Evolutionary conservation across 2,329 filamentous ascomycete genomes (phyloP).

Genomic region (Coniella vitis): DNA sequence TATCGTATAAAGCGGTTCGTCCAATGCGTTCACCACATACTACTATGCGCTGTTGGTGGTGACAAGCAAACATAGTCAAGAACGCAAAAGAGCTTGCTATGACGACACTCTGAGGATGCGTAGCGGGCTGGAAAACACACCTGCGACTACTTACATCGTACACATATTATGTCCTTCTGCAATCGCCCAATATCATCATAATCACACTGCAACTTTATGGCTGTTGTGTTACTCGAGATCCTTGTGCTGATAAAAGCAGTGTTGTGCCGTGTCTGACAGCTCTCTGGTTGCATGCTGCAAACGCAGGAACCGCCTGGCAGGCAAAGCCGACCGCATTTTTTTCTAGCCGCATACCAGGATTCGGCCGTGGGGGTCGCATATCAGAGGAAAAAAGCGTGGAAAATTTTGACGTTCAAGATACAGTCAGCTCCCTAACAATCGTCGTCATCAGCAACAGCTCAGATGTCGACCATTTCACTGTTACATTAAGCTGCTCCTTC

Average conservation of each 20-base stretch:
- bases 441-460: neutral
- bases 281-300: neutral
- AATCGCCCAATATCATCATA: no score
- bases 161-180: no score
- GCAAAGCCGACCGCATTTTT: slow-evolving; percentile 8
- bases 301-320: slow-evolving; percentile 8
- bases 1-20: no score
- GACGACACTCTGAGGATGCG: no score
- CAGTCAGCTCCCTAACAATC: neutral
- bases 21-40: no score
- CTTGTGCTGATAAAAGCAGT: neutral
- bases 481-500: neutral
- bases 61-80: no score
- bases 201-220: neutral
- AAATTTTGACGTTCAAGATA: neutral
- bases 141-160: no score
- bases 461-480: neutral
- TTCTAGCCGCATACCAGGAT: slow-evolving; percentile 13
- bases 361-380: slow-evolving; percentile 14
- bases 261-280: slow-evolving; percentile 1
- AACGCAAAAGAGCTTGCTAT: no score
- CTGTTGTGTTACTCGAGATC: neutral
- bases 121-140: no score
- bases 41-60: no score
- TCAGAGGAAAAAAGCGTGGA: neutral